Evolutionary conservation across 208 protist species (phyloP).

Genomic region (Acanthamoeba culbertsoni): DNA sequence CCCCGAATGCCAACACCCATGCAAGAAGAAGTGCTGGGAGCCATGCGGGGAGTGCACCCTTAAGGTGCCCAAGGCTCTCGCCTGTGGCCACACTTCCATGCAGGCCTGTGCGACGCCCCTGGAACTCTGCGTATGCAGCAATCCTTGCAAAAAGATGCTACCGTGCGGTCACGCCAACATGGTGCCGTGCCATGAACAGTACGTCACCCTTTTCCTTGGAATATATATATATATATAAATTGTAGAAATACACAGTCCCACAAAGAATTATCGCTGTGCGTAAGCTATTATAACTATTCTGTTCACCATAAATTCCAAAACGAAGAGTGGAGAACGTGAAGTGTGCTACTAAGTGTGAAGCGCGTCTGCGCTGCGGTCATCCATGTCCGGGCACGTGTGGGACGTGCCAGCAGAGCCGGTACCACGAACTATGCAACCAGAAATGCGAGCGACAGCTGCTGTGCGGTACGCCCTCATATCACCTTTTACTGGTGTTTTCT

Average conservation of each 20-base stretch:
- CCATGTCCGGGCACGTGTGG: background rate
- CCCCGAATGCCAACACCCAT: constrained; percentile 57
- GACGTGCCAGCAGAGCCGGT: background rate
- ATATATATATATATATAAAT: background rate
- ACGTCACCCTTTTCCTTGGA: background rate
- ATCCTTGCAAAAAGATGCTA: background rate
- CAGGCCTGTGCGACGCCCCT: background rate
- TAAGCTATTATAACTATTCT: background rate
- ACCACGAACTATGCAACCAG: constrained; percentile 41
- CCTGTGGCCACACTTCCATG: background rate
- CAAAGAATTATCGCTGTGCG: background rate
- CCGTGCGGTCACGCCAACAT: constrained; percentile 48
- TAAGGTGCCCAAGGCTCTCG: background rate
- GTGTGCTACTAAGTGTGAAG: constrained; percentile 61
- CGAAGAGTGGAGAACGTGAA: background rate
- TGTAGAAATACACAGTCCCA: background rate
- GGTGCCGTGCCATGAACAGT: background rate
- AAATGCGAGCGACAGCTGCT: constrained; percentile 24
- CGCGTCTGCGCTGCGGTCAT: constrained; percentile 58
- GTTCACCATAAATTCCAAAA: no score
- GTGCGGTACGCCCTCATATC: constrained; percentile 10
- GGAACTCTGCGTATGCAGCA: background rate
- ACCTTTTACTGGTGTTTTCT: background rate
- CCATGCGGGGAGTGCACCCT: background rate
- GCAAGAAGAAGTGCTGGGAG: constrained; percentile 29